phyloP scores from a whole-genome alignment of 2,329 filamentous ascomycete genomes.

The Zymoseptoria brevis region DNA sequence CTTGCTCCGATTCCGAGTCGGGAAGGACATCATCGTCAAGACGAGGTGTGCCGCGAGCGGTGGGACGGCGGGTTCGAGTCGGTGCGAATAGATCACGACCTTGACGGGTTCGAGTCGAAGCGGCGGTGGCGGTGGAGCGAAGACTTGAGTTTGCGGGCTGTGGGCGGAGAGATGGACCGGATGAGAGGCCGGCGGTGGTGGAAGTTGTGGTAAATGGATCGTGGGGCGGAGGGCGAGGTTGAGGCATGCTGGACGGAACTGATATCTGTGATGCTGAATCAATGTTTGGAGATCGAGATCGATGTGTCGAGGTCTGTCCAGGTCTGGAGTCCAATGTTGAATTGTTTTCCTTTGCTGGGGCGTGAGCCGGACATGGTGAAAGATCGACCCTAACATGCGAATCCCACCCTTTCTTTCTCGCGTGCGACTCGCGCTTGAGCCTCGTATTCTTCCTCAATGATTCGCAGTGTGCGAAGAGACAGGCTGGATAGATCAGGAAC shows the following conservation, averaged over 20 bases:
- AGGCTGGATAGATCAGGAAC: not conserved
- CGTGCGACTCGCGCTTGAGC: not conserved
- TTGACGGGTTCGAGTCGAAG: conserved; percentile 20
- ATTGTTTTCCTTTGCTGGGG: not conserved
- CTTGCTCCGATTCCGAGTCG: conserved; percentile 21
- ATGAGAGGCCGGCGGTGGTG: conserved; percentile 7
- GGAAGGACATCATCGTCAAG: conserved; percentile 21
- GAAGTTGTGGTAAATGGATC: conserved; percentile 21
- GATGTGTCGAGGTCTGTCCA: too few relatives aligned
- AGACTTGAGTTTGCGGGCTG: conserved; percentile 19
- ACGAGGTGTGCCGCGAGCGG: conserved; percentile 18
- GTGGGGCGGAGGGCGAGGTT: not conserved
- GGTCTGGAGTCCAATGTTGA: not conserved
- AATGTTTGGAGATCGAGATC: not conserved
- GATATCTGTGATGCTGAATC: not conserved
- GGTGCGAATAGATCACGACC: conserved; percentile 22
- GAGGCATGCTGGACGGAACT: conserved; percentile 10
- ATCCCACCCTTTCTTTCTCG: not conserved
- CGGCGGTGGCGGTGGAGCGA: conserved; percentile 16
- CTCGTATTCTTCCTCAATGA: not conserved
- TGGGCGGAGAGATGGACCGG: conserved; percentile 11
- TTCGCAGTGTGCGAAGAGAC: not conserved
- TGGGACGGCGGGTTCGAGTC: conserved; percentile 17
- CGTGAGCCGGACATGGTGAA: not conserved
- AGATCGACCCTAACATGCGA: not conserved